Conservation (phyloP, 805 yeast genomes). For the Ogataea pini region DNA sequence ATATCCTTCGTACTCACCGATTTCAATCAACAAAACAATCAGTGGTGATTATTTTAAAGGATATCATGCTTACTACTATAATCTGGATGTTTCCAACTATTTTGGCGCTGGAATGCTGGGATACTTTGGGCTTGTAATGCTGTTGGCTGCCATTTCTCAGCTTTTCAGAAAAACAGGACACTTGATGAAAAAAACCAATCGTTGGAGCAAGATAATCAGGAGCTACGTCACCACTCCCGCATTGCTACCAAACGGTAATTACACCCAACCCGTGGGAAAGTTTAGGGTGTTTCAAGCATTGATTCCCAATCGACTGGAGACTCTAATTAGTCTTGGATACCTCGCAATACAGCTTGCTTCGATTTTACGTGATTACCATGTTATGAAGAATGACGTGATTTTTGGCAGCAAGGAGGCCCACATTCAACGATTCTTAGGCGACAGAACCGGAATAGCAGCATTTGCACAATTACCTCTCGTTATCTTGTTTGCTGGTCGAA, state of each 20-base stretch:
- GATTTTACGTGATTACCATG: slow-evolving; percentile 21
- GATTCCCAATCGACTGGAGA: slow-evolving; percentile 37
- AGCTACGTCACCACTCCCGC: slow-evolving; percentile 43
- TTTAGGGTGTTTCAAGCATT: slow-evolving; percentile 21
- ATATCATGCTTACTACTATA: slow-evolving; percentile 23
- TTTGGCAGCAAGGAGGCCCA: slow-evolving; percentile 38
- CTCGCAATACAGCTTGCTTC: slow-evolving; percentile 28
- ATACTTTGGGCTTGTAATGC: slow-evolving; percentile 40
- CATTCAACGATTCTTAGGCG: slow-evolving; percentile 32
- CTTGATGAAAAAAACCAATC: slow-evolving; percentile 35
- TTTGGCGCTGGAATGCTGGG: slow-evolving; percentile 39
- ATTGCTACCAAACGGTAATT: slow-evolving; percentile 26
- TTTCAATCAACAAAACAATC: slow-evolving; percentile 13
- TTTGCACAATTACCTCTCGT: slow-evolving; percentile 43
- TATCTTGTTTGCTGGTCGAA: slow-evolving; percentile 50
- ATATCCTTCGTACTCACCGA: slow-evolving; percentile 20
- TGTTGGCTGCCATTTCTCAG: slow-evolving; percentile 38
- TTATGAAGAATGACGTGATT: slow-evolving; percentile 17
- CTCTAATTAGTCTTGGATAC: slow-evolving; percentile 30
- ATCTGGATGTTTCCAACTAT: slow-evolving; percentile 33
- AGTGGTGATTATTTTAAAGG: slow-evolving; percentile 7
- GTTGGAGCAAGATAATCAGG: slow-evolving; percentile 37
- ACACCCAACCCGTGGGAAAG: slow-evolving; percentile 17
- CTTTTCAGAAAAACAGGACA: slow-evolving; percentile 30
- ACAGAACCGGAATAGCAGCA: slow-evolving; percentile 44